Base-by-base conservation (phyloP, 129 eudicot species). In the Cynara cardunculus region DNA sequence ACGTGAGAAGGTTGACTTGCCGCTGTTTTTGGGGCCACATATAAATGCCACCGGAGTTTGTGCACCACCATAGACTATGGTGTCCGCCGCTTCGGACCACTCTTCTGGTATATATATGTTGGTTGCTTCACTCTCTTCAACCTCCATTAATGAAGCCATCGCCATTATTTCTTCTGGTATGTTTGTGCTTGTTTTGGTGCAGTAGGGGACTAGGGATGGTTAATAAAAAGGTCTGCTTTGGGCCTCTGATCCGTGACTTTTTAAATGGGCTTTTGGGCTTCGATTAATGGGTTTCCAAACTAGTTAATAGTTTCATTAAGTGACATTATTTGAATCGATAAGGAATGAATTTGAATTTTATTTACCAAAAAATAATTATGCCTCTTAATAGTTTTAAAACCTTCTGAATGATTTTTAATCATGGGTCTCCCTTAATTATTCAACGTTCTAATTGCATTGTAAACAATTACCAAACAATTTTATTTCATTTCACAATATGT, bases 1-100 rank as follows among this genome's bases (percentile, higher is more conserved):
- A 65, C 97, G 94, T 28, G 97, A 88, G 81, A 95, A 94, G 74
- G 94, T 94, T 28, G 97, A 89, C 77, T 94, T 94, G 89, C 96
- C 99, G 75, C 94, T 86, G 81, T 92, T 92, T 84, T 90, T 92
- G 56, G 97, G 88, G 34, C 97, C 97, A 73, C 97, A 95, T 19
- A 95, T 85, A 64, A 92, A 84, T 3, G 86, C 78, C 69, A 84
- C 71, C 0, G 88, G 84, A 44, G 90, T 76, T 19, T 76, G 76
- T n/a, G 84, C 75, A 24, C 83, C 44, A 71, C 74, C 90, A 32
- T 13, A 24, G 21, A 93, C 87, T 37, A 92, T 87, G 69, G 89
- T 27, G 27, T 84, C 86, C 8, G 94, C 89, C 4, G 97, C 96
- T 22, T 86, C 85, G 1, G 93, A 82, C 97, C 99, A 95, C 34